Conservation (phyloP, 73 alveolate species). For the Paramecium biaurelia region DNA sequence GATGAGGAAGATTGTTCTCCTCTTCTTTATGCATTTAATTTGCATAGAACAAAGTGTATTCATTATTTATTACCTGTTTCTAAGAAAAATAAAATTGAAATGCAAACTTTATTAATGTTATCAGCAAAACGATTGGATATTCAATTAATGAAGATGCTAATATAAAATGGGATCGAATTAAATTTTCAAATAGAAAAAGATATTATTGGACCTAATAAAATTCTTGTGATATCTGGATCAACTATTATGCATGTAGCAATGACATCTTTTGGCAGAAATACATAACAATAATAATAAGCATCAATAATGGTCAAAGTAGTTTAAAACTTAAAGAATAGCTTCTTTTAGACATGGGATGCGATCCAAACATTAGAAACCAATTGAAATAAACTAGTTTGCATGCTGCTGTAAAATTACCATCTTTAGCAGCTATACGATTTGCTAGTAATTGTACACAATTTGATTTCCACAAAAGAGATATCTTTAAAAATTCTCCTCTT, state of each 20-base stretch:
- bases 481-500: not conserved
- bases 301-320: conserved; percentile 30
- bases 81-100: not conserved
- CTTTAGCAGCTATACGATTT: conserved; percentile 17
- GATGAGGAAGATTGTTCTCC: not conserved
- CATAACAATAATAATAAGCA: not conserved
- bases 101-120: not conserved
- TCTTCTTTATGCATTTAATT: conserved; percentile 10
- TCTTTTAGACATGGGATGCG: conserved; percentile 38
- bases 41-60: not conserved
- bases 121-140: not conserved
- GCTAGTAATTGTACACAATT: not conserved
- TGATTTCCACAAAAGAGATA: not conserved
- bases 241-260: conserved; percentile 19
- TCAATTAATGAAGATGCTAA: not conserved
- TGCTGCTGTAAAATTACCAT: not conserved
- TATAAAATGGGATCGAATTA: not conserved
- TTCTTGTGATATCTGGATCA: not conserved
- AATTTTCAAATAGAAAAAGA: not conserved
- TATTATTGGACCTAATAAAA: not conserved
- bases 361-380: conserved; percentile 8
- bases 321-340: conserved; percentile 8
- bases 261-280: conserved; percentile 50
- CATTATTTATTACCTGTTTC: not conserved
- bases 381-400: not conserved